phyloP scores from a whole-genome alignment of 495 filamentous ascomycete genomes.

The Chaetomium cochliodes region DNA sequence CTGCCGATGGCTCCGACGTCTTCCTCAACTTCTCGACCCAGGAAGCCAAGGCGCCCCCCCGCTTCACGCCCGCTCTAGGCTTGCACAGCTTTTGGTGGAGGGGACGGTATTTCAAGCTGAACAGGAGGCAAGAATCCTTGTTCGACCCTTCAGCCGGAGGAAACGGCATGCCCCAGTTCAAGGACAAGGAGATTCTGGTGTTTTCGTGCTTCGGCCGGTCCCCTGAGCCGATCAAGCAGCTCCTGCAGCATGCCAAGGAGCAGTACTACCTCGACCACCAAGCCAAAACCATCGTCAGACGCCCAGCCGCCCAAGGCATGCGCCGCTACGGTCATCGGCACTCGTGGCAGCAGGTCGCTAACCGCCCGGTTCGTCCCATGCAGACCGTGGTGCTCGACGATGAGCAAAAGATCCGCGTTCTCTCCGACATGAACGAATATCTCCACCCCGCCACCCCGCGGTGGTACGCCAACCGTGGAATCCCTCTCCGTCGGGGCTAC shows the following conservation, averaged over 20 bases:
- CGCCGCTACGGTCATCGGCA: constrained; percentile 40
- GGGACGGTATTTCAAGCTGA: constrained; percentile 40
- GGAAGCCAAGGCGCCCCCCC: constrained; percentile 38
- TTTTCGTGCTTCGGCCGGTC: constrained; percentile 47
- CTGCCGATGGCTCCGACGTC: constrained; percentile 35
- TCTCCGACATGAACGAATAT: constrained; percentile 86
- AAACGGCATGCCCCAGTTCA: constrained; percentile 33
- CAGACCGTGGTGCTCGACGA: constrained; percentile 80
- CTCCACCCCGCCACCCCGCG: constrained; percentile 66
- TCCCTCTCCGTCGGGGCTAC: constrained; percentile 88
- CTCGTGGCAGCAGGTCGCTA: constrained; percentile 64
- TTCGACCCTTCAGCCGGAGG: constrained; percentile 26
- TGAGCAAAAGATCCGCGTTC: constrained; percentile 65
- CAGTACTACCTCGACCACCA: constrained; percentile 48
- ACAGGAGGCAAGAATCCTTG: constrained; percentile 41
- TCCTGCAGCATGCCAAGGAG: constrained; percentile 57
- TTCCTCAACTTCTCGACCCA: constrained; percentile 50
- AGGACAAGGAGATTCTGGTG: constrained; percentile 43
- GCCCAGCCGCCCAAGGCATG: constrained; percentile 40
- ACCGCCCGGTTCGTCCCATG: constrained; percentile 72
- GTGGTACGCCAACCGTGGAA: constrained; percentile 83
- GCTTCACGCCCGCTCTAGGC: constrained; percentile 44
- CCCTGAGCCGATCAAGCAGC: constrained; percentile 59
- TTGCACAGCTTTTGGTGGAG: constrained; percentile 45
- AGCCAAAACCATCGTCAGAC: constrained; percentile 51